Evolutionary conservation across 2,329 filamentous ascomycete genomes (phyloP).

Genomic region (Trichoderma brevicompactum): DNA sequence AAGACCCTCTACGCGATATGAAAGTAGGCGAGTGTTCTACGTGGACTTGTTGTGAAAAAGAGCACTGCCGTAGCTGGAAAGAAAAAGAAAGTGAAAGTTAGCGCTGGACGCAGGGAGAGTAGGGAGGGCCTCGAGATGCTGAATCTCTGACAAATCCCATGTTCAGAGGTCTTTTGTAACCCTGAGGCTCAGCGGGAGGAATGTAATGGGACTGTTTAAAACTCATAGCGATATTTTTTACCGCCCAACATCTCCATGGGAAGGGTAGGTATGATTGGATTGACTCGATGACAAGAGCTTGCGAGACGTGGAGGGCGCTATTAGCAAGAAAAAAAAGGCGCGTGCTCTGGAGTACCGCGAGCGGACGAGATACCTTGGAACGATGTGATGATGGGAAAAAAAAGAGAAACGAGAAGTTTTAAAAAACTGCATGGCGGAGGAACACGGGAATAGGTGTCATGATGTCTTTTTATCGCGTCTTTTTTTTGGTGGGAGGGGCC

Average conservation of each 20-base stretch:
- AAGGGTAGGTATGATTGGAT: constrained; percentile 13
- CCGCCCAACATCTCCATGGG: constrained; percentile 1
- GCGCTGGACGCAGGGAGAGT: constrained; percentile 23
- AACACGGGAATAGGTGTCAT: constrained; percentile 21
- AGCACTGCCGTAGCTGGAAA: neutral
- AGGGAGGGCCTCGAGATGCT: neutral
- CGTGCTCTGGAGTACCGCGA: constrained; percentile 1
- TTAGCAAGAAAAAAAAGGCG: neutral
- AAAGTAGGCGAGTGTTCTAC: constrained; percentile 12
- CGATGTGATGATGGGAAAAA: constrained; percentile 4
- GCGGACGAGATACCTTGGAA: constrained; percentile 24
- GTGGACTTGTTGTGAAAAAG: neutral
- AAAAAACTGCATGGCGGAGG: constrained; percentile 20
- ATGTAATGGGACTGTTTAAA: constrained; percentile 23
- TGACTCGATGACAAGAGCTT: constrained; percentile 4
- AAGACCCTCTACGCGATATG: constrained; percentile 53
- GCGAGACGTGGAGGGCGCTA: neutral
- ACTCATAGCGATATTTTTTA: constrained; percentile 23
- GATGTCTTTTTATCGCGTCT: neutral
- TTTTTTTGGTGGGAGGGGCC: neutral
- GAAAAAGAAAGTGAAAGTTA: neutral
- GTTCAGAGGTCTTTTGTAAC: constrained; percentile 9
- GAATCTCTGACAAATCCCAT: constrained; percentile 5
- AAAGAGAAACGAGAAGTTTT: neutral
- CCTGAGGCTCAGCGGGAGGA: constrained; percentile 5